Conservation (phyloP, 1,284 basidiomycete species). For the Leccinum subfulvum region DNA sequence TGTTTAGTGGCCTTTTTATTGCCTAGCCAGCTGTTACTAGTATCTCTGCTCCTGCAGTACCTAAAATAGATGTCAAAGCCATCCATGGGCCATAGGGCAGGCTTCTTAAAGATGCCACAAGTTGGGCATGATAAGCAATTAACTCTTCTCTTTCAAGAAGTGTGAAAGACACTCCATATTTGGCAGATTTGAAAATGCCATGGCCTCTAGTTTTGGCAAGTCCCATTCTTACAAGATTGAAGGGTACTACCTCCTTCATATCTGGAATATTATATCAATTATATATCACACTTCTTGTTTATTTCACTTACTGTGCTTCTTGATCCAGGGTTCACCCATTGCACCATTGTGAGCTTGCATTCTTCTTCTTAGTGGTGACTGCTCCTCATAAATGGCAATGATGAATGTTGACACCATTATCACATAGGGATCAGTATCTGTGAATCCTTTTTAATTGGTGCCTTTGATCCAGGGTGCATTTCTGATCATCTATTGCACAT, state of each 20-base stretch:
- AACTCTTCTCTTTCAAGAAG: not conserved
- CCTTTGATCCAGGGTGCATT: not conserved
- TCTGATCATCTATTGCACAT: not conserved
- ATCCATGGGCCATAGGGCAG: not conserved
- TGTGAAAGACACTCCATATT: not conserved
- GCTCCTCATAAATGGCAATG: no score
- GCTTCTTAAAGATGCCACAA: not conserved
- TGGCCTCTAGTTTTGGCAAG: not conserved
- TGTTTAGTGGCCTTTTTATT: not conserved
- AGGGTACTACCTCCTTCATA: no score
- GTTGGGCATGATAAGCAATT: not conserved
- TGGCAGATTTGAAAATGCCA: not conserved
- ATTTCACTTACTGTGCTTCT: no score
- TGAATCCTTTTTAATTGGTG: not conserved
- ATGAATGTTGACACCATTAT: no score
- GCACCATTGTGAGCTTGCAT: no score
- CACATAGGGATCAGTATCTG: no score
- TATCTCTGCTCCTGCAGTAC: not conserved
- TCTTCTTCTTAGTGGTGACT: no score
- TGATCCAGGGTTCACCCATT: no score
- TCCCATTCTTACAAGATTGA: not conserved
- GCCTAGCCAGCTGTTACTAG: not conserved
- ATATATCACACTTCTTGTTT: no score
- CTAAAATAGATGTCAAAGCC: not conserved
- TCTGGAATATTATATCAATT: not conserved